These are phyloP conservation scores for Xylaria sp. DNA, from an alignment of 2,329 filamentous ascomycete genomes.

Conservation along the genomic window DNA sequence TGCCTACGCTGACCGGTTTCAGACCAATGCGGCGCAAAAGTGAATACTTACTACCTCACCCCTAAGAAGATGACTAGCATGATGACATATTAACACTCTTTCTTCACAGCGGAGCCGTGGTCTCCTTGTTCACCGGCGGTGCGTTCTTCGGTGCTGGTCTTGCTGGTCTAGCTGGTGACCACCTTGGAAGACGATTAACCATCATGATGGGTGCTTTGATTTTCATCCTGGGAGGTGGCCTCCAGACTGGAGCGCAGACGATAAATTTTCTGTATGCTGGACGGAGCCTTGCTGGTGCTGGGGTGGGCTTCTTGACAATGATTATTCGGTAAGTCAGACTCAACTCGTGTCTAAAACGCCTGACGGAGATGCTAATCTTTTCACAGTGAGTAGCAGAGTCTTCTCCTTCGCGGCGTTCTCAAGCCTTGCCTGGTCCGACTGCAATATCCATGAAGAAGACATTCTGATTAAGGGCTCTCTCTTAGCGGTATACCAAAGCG, in stretches of 20 bases:
- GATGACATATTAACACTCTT: constrained; percentile 1
- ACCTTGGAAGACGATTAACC: constrained; percentile 70
- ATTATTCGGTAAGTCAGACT: constrained; percentile 51
- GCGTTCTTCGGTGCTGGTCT: constrained; percentile 71
- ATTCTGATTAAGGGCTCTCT: constrained; percentile 15
- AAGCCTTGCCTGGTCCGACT: neutral
- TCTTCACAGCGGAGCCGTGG: constrained; percentile 69
- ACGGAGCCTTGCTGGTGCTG: constrained; percentile 74
- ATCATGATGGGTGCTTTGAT: constrained; percentile 77
- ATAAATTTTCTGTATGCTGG: constrained; percentile 74
- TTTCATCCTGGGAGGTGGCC: constrained; percentile 75
- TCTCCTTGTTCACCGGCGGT: constrained; percentile 79
- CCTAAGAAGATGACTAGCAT: neutral
- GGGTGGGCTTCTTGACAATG: constrained; percentile 59
- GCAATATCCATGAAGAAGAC: neutral
- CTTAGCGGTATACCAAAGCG: constrained; percentile 76
- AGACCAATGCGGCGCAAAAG: constrained; percentile 52
- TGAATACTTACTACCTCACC: constrained; percentile 38
- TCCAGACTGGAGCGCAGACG: constrained; percentile 75
- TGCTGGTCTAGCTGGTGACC: constrained; percentile 68
- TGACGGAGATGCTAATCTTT: constrained; percentile 15
- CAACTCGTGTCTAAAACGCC: neutral
- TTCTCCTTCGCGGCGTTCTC: neutral
- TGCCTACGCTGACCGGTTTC: constrained; percentile 55
- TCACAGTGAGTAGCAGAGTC: constrained; percentile 20